These are phyloP conservation scores for Metarhizium rileyi DNA, from an alignment of 2,329 filamentous ascomycete species.

Conservation along the genomic window DNA sequence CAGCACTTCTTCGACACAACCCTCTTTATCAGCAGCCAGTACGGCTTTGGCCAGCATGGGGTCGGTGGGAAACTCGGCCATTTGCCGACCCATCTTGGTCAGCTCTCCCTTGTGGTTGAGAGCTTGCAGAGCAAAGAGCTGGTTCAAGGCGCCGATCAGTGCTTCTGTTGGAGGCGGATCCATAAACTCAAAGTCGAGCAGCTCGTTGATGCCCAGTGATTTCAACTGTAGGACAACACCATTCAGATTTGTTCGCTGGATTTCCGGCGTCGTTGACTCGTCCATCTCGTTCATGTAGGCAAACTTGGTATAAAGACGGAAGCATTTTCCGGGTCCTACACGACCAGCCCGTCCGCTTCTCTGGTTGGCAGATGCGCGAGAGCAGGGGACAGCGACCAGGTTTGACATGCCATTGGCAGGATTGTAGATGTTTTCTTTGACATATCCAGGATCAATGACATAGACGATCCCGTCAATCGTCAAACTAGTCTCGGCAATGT, in stretches of 20 bases:
- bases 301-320: slow-evolving; percentile 87
- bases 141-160: slow-evolving; percentile 79
- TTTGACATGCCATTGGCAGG: slow-evolving; percentile 87
- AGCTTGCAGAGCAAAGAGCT: slow-evolving; percentile 82
- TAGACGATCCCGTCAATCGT: slow-evolving; percentile 96
- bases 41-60: slow-evolving; percentile 87
- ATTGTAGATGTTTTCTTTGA: slow-evolving; percentile 93
- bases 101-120: slow-evolving; percentile 82
- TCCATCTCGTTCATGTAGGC: slow-evolving; percentile 93
- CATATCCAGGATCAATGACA: slow-evolving; percentile 90
- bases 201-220: slow-evolving; percentile 80
- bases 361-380: slow-evolving; percentile 85
- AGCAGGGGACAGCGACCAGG: slow-evolving; percentile 82
- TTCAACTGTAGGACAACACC: slow-evolving; percentile 78
- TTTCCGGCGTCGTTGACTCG: slow-evolving; percentile 84
- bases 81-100: slow-evolving; percentile 83
- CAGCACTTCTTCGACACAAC: slow-evolving; percentile 88
- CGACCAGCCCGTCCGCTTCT: slow-evolving; percentile 86
- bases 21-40: slow-evolving; percentile 77
- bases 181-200: slow-evolving; percentile 94
- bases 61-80: slow-evolving; percentile 91
- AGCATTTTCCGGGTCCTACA: slow-evolving; percentile 86
- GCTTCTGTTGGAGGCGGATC: slow-evolving; percentile 85
- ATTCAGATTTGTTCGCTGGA: slow-evolving; percentile 82
- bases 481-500: slow-evolving; percentile 92